Conservation (phyloP, 169 alveolate species). For the Perkinsus olseni region DNA sequence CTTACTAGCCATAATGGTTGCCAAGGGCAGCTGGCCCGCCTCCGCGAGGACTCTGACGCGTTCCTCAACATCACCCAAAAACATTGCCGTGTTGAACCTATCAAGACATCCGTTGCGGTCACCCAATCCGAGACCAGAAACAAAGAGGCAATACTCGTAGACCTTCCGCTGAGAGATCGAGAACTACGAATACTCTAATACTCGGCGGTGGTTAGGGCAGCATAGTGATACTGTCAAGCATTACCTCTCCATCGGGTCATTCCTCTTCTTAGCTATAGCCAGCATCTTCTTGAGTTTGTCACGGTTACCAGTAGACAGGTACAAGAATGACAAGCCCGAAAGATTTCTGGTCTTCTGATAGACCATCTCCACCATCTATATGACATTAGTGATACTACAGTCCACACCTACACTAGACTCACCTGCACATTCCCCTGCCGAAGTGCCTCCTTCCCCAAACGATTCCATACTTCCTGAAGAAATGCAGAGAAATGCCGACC, state of each 20-base stretch:
- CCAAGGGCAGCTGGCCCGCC: constrained; percentile 61
- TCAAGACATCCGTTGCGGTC: no score
- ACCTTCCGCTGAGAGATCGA: no score
- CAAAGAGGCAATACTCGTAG: no score
- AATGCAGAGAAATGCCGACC: neutral
- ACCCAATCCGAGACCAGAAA: no score
- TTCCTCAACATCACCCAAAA: constrained; percentile 73
- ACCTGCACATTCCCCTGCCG: constrained; percentile 63
- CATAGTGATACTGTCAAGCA: constrained; percentile 59
- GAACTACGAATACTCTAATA: no score
- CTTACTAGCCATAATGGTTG: neutral
- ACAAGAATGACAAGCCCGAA: constrained; percentile 70
- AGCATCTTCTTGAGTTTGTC: constrained; percentile 66
- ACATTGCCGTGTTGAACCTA: constrained; percentile 18
- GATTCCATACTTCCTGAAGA: constrained; percentile 27
- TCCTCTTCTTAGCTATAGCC: constrained; percentile 59
- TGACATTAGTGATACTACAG: neutral
- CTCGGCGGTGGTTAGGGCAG: no score
- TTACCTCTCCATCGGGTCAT: constrained; percentile 45
- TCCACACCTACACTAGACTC: no score
- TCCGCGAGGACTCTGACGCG: constrained; percentile 75
- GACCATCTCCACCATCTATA: constrained; percentile 71
- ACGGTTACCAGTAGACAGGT: constrained; percentile 63
- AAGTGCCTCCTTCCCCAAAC: constrained; percentile 51
- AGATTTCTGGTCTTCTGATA: constrained; percentile 67